These are phyloP conservation scores for Aulographum hederae DNA, from an alignment of 2,329 filamentous ascomycete genomes.

Conservation along the genomic window DNA sequence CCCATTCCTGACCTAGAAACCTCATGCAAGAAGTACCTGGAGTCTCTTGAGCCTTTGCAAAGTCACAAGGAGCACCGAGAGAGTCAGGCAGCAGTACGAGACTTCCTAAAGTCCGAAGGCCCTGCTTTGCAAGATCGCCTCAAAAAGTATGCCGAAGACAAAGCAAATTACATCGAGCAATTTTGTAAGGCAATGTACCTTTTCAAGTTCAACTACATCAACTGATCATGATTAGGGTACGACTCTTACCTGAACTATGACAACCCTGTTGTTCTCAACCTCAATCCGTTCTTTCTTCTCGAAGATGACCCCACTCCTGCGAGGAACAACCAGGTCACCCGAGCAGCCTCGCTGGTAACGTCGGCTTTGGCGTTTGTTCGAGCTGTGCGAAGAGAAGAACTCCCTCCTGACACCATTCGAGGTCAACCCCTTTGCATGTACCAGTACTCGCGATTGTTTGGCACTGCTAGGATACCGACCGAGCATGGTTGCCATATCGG, in stretches of 20 bases:
- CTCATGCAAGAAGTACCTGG: slow-evolving; percentile 63
- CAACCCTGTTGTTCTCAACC: slow-evolving; percentile 89
- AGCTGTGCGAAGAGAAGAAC: slow-evolving; percentile 79
- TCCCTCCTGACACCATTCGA: slow-evolving; percentile 72
- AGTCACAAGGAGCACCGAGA: slow-evolving; percentile 65
- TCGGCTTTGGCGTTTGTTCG: slow-evolving; percentile 85
- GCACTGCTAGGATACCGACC: slow-evolving; percentile 84
- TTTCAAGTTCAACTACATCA: neutral
- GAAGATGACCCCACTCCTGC: slow-evolving; percentile 96
- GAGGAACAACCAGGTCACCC: slow-evolving; percentile 88
- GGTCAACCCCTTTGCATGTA: slow-evolving; percentile 91
- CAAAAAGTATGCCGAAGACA: slow-evolving; percentile 75
- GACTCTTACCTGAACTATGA: slow-evolving; percentile 97
- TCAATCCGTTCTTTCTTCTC: slow-evolving; percentile 94
- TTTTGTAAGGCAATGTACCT: slow-evolving; percentile 55
- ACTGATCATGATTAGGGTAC: slow-evolving; percentile 47
- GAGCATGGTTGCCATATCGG: slow-evolving; percentile 91
- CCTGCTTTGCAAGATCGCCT: slow-evolving; percentile 74
- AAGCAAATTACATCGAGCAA: slow-evolving; percentile 94
- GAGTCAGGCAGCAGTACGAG: slow-evolving; percentile 58
- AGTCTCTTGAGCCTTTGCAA: slow-evolving; percentile 66
- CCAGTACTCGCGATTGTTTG: slow-evolving; percentile 89
- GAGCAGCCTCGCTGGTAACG: slow-evolving; percentile 77
- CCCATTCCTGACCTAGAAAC: slow-evolving; percentile 77
- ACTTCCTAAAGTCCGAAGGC: slow-evolving; percentile 69